phyloP scores from a whole-genome alignment of 495 filamentous ascomycete genomes.

The Wilcoxina mikolae region DNA sequence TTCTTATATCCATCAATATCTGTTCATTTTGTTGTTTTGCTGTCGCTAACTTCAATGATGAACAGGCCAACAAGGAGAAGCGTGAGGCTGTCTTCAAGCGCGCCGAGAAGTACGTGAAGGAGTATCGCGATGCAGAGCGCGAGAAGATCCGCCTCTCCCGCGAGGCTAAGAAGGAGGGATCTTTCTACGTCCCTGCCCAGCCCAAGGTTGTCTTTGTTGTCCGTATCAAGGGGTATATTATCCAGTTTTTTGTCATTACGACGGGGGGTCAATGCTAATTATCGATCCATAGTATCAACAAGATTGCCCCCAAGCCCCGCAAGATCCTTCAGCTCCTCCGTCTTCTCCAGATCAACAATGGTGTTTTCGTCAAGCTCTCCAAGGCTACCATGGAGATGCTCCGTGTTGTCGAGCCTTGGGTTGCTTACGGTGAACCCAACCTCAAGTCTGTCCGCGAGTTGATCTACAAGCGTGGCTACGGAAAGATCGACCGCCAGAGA shows the following conservation, averaged over 20 bases:
- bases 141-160: slow-evolving; percentile 92
- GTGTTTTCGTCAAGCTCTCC: slow-evolving; percentile 90
- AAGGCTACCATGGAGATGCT: slow-evolving; percentile 98
- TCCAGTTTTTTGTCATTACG: background rate
- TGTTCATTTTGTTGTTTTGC: background rate
- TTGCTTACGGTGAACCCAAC: slow-evolving; percentile 98
- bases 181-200: slow-evolving; percentile 86
- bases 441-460: slow-evolving; percentile 97
- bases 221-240: slow-evolving; percentile 85
- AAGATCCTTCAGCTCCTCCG: slow-evolving; percentile 99
- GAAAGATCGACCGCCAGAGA: slow-evolving; percentile 93
- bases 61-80: slow-evolving; percentile 90
- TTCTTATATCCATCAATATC: slow-evolving; percentile 11
- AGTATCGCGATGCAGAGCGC: slow-evolving; percentile 94
- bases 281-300: slow-evolving; percentile 72
- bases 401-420: slow-evolving; percentile 92
- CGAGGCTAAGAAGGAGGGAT: slow-evolving; percentile 76
- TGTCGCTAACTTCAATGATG: slow-evolving; percentile 33
- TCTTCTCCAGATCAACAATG: slow-evolving; percentile 99
- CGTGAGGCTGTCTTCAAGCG: slow-evolving; percentile 97
- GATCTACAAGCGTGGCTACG: slow-evolving; percentile 98
- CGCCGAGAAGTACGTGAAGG: slow-evolving; percentile 97
- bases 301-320: slow-evolving; percentile 98
- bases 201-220: slow-evolving; percentile 94
- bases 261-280: slow-evolving; percentile 1